Conservation (phyloP, 495 filamentous ascomycete genomes). For the Aspergillus nidulans region DNA sequence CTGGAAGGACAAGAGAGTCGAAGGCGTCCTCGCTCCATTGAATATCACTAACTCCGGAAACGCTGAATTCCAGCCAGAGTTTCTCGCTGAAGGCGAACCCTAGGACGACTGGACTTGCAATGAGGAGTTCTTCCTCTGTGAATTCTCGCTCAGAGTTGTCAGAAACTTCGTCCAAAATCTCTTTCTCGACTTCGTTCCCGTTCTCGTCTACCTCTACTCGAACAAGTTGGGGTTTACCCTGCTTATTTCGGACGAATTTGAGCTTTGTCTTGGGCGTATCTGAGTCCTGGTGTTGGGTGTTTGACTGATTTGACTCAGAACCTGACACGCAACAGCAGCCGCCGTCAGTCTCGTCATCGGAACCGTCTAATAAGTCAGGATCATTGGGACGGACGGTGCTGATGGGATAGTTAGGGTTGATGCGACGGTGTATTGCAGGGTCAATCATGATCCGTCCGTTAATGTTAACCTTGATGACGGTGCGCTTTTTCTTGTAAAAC, state of each 20-base stretch:
- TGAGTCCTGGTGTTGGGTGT: conserved; percentile 38
- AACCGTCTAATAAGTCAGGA: conserved; percentile 58
- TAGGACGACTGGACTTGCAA: conserved; percentile 86
- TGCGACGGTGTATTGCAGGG: conserved; percentile 76
- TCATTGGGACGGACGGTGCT: conserved; percentile 75
- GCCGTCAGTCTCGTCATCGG: conserved; percentile 42
- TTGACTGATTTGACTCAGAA: conserved; percentile 38
- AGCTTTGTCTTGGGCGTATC: conserved; percentile 56
- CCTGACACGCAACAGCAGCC: conserved; percentile 47
- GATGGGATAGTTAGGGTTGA: conserved; percentile 86
- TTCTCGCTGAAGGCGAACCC: conserved; percentile 92
- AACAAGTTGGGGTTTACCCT: conserved; percentile 55
- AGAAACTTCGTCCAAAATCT: conserved; percentile 56
- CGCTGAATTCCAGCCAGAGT: conserved; percentile 85
- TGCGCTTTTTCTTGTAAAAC: conserved; percentile 77
- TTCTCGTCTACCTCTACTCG: conserved; percentile 59
- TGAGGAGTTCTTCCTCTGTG: conserved; percentile 80
- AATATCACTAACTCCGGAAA: conserved; percentile 78
- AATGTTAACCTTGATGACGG: conserved; percentile 79
- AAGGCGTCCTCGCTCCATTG: conserved; percentile 81
- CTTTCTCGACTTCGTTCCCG: conserved; percentile 57
- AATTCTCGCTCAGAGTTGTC: conserved; percentile 51
- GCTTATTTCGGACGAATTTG: conserved; percentile 62
- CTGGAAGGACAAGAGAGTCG: conserved; percentile 68
- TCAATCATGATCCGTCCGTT: conserved; percentile 93